Base-by-base conservation (phyloP, 805 yeast species). In the Metschnikowia koreensis region DNA sequence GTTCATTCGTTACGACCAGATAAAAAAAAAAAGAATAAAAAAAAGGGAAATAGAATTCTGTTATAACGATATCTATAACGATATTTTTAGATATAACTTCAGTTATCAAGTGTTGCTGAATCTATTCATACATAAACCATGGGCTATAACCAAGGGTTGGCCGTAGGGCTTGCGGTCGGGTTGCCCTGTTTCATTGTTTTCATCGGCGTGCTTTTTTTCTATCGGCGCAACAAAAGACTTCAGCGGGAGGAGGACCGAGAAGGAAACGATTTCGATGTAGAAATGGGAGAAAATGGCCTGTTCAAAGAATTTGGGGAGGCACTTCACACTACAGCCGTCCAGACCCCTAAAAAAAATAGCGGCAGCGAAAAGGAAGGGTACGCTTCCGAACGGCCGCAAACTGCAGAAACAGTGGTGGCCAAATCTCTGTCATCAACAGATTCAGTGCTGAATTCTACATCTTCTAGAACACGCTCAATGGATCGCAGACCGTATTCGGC, bases 81-180 rank as follows among this genome's bases (percentile, higher is more conserved):
- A 22, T 22, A 22, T 22, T 3, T 22, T 22, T 22, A 22, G 22
- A 22, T 4, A 3, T 22, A 22, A 22, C 22, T 4, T 22, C 22
- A 22, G 22, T 22, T 22, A 4, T 22, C 22, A 22, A 4, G 22
- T 22, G 22, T 22, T 22, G 22, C 22, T 22, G 4, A 22, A 22
- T 22, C 22, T 22, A 22, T 22, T 22, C 22, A 22, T 22, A 22
- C 17, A 22, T 16, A 6, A n/a, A n/a, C 6, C 12, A 56, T 56
- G 60, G 56, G 42, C 27, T 56, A 56, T 34, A 55, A 56, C 44
- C 58, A 54, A 41, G 51, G 55, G 10, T 60, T 73, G 49, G 69
- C 77, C 7, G 76, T 74, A 13, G 78, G 78, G 2, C 61, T 74
- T 38, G 73, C 75, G 16, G 71, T 74, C 17, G 78, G 78, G 7